Percentiles rank a stretch among this genome's conserved stretches.
Evolutionary conservation across 106 monocot species (phyloP).

Genomic region (Ottelia alismoides): DNA sequence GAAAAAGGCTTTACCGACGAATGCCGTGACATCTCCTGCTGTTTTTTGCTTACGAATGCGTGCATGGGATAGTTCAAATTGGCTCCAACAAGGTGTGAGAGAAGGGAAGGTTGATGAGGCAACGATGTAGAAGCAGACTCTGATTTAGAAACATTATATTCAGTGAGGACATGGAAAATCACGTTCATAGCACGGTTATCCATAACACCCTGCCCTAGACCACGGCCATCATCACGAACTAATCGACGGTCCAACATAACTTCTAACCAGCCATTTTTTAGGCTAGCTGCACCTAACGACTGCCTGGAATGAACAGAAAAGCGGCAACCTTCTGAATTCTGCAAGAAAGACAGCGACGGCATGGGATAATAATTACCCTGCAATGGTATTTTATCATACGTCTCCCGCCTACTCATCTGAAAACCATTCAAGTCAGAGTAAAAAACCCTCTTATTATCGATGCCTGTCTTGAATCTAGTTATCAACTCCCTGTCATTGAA

Average conservation of each 20-base stretch:
- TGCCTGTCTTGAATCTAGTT: slow-evolving; percentile 72
- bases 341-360: slow-evolving; percentile 86
- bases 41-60: slow-evolving; percentile 49
- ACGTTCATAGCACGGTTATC: slow-evolving; percentile 86
- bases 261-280: slow-evolving; percentile 85
- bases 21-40: slow-evolving; percentile 15
- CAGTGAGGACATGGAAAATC: slow-evolving; percentile 58
- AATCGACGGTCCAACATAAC: slow-evolving; percentile 90
- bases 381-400: slow-evolving; percentile 87
- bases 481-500: slow-evolving; percentile 88
- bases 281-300: slow-evolving; percentile 79
- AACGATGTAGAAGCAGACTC: slow-evolving; percentile 16
- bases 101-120: slow-evolving; percentile 68
- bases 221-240: slow-evolving; percentile 78
- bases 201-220: slow-evolving; percentile 92
- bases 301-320: slow-evolving; percentile 91
- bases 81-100: slow-evolving; percentile 71
- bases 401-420: slow-evolving; percentile 88
- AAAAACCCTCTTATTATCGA: slow-evolving; percentile 65
- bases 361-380: slow-evolving; percentile 97
- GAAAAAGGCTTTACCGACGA: slow-evolving; percentile 31
- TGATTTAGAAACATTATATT: slow-evolving; percentile 56
- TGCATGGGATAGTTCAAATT: slow-evolving; percentile 83
- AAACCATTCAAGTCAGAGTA: slow-evolving; percentile 94
- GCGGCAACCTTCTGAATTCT: slow-evolving; percentile 49